Conservation (phyloP, 176 grass and related monocot genomes). For the Carex parvula region DNA sequence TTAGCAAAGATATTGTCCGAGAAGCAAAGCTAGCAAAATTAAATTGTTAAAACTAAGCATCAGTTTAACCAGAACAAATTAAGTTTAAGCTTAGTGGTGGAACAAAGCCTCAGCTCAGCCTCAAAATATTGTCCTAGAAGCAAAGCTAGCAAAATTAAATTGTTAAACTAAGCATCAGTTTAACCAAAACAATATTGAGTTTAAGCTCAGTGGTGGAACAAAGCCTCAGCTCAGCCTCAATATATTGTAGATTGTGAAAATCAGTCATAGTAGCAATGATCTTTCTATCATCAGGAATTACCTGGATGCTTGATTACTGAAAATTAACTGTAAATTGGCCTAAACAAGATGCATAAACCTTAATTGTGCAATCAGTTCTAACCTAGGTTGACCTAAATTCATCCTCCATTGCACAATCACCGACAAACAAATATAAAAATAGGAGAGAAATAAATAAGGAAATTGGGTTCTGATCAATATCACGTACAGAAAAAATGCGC, state of each 20-base stretch:
- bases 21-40: not conserved
- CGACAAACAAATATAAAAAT: not conserved
- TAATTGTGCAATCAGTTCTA: not conserved
- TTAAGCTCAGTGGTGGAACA: not conserved
- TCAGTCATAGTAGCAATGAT: not conserved
- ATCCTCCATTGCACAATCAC: not conserved
- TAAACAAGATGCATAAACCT: not conserved
- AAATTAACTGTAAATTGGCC: not conserved
- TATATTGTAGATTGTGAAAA: not conserved
- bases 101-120: not conserved
- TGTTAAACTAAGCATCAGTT: not conserved
- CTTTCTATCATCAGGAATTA: not conserved
- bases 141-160: not conserved
- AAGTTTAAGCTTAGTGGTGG: not conserved
- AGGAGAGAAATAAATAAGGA: not conserved
- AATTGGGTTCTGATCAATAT: not conserved
- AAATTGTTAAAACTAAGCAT: not conserved
- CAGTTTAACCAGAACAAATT: not conserved
- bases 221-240: not conserved
- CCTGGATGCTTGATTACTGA: not conserved
- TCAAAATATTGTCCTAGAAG: not conserved
- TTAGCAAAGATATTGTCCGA: not conserved
- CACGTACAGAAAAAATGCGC: constrained; percentile 93
- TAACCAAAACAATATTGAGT: not conserved
- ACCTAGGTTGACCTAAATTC: constrained; percentile 2